Conservation (phyloP, 345 rosid species). For the Citrus trifoliata region DNA sequence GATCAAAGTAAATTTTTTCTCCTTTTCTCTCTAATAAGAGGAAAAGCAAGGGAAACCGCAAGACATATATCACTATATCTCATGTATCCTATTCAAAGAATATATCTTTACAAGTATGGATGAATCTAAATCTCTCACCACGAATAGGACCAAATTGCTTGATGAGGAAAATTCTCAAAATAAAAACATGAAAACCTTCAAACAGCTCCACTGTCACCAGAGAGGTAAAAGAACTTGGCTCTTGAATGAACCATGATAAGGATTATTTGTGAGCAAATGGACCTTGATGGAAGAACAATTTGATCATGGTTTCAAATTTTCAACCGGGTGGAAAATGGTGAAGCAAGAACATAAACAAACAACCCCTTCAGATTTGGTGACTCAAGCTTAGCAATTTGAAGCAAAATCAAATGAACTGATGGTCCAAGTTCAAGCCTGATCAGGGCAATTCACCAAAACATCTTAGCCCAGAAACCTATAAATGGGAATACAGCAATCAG, state of each 20-base stretch:
- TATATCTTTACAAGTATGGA: constrained; percentile 2
- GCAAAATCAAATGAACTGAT: not conserved
- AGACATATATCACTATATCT: not conserved
- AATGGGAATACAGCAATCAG: constrained; percentile 60
- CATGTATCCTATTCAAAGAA: not conserved
- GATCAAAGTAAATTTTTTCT: not conserved
- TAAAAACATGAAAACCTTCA: not conserved
- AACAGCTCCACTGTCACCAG: not conserved
- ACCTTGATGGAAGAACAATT: not conserved
- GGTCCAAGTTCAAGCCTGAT: not conserved
- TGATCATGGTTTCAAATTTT: not conserved
- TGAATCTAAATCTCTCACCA: not conserved
- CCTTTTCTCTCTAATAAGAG: not conserved
- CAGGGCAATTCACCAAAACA: constrained; percentile 30
- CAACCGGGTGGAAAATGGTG: not conserved
- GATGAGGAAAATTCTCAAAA: not conserved
- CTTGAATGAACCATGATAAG: not conserved
- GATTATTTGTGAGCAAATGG: not conserved
- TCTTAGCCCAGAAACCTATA: constrained; percentile 46
- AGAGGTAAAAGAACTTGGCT: not conserved
- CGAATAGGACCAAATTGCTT: not conserved
- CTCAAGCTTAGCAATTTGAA: not conserved
- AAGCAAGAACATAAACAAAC: not conserved
- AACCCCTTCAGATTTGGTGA: not conserved
- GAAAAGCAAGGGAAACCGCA: not conserved